Evolutionary conservation across 2,329 filamentous ascomycete species (phyloP), one percentile per base, ranked within the genome.

Genomic region (Phaeosphaeriaceae sp.): DNA sequence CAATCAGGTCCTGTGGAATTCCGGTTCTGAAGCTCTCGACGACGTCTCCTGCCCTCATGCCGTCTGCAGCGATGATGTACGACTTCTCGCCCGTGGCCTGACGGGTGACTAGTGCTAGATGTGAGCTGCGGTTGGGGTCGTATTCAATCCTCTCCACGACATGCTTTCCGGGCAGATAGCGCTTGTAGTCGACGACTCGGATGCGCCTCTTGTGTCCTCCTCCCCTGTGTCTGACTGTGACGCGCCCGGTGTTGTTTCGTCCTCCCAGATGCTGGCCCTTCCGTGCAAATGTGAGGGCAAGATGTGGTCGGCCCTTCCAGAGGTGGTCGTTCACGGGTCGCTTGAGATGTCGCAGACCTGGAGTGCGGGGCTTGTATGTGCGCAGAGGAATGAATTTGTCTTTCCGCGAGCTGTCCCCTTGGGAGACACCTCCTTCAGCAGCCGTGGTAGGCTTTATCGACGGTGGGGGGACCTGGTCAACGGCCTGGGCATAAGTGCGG

Each of bases 41-140:
- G 22, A 91, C 84, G 76, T 99, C 95, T 41, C 96, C 96, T 4
- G 91, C 91, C 61, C 94, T 85, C 87, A 97, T 90, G 11, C 95
- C 95, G 68, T 99, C 95, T 0, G 95, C 88, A n/a, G 95, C 95
- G 58, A 99, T 84, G 64, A 99, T 96, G 78, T 99, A 99, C 65
- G 89, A 92, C 80, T 95, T 89, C 66, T 85, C 86, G 13, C 88
- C 86, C 0, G 90, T 94, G 48, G 87, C 85, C 64, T 92, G 82
- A 69, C 91, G 88, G 50, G 88, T 93, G 48, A 97, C 73, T 55
- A 99, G 84, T 6, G 95, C 95, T 78, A 99, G 93, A 76, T 99
- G 95, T 15, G 94, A 92, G 70, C 89, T 96, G 51, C 95, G 90
- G 65, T 92, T 92, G 0, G 95, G 95, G 71, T 99, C 96, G 77